Percentiles rank a stretch among this genome's conserved stretches.
phyloP scores from a whole-genome alignment of 305 asterid genomes.

The Andrographis paniculata region DNA sequence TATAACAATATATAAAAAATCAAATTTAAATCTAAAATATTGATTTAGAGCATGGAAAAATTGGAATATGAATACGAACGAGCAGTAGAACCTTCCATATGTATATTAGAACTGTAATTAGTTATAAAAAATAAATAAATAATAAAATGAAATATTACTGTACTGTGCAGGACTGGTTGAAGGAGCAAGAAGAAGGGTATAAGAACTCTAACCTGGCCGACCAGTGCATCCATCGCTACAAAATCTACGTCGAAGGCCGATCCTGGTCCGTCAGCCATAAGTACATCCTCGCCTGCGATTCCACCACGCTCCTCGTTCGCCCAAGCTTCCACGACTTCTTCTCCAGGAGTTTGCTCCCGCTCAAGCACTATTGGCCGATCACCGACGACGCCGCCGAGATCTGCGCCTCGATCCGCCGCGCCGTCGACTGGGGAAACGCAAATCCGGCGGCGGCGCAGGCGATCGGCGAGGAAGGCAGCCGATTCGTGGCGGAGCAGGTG shows the following conservation, averaged over 20 bases:
- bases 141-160: too few species aligned
- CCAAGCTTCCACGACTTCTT: conserved; percentile 28
- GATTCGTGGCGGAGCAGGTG: background rate
- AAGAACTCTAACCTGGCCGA: conserved; percentile 45
- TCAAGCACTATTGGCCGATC: conserved; percentile 32
- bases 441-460: conserved; percentile 1
- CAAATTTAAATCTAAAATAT: too few species aligned
- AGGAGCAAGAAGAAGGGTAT: conserved; percentile 33
- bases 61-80: too few species aligned
- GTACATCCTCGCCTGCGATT: conserved; percentile 33
- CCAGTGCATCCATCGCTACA: conserved; percentile 51
- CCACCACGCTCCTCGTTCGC: conserved; percentile 15
- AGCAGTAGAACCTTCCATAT: too few species aligned
- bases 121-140: too few species aligned
- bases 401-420: conserved; percentile 27
- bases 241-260: conserved; percentile 30
- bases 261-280: conserved; percentile 35
- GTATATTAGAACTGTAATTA: too few species aligned
- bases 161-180: conserved; percentile 51
- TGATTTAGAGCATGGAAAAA: too few species aligned
- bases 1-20: too few species aligned
- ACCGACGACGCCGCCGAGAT: conserved; percentile 2
- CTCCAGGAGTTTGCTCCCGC: conserved; percentile 25
- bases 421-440: conserved; percentile 32
- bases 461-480: background rate